Conservation (phyloP, 2,329 filamentous ascomycete species). For the Tetracladium maxilliforme region DNA sequence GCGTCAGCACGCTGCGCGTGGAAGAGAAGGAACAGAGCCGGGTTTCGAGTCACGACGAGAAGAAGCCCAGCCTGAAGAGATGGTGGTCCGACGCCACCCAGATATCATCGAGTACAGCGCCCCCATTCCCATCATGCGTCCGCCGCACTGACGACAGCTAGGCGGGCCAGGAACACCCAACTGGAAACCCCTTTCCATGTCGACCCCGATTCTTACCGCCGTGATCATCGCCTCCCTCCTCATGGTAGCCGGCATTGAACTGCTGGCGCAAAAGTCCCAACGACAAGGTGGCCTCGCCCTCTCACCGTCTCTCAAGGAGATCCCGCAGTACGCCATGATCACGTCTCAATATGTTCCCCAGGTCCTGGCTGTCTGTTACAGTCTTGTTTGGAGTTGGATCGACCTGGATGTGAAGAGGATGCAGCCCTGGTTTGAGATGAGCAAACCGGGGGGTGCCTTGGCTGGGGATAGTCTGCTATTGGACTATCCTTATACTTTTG, state of each 20-base stretch:
- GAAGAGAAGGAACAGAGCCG: too few species aligned
- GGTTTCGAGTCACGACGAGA: too few species aligned
- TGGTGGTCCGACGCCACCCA: too few species aligned
- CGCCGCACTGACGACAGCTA: too few species aligned
- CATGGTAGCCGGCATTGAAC: constrained; percentile 27
- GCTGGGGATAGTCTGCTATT: constrained; percentile 32
- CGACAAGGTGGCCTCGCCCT: constrained; percentile 22
- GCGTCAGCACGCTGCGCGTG: too few species aligned
- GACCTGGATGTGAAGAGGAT: constrained; percentile 42
- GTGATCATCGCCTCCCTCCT: constrained; percentile 20
- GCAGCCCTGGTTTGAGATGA: constrained; percentile 45
- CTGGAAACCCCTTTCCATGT: constrained; percentile 23
- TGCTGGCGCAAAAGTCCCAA: constrained; percentile 23
- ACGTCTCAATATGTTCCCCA: constrained; percentile 37
- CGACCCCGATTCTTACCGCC: constrained; percentile 18
- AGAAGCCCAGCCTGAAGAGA: too few species aligned
- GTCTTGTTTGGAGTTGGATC: constrained; percentile 42
- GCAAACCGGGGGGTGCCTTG: constrained; percentile 23
- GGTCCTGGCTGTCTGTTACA: constrained; percentile 35
- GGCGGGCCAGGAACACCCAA: too few species aligned
- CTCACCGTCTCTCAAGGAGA: constrained; percentile 9
- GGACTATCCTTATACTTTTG: constrained; percentile 35
- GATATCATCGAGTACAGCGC: too few species aligned
- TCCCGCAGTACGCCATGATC: constrained; percentile 21
- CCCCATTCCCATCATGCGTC: too few species aligned